phyloP scores from a whole-genome alignment of 139 green algal genomes.

The Haematococcus lacustris region DNA sequence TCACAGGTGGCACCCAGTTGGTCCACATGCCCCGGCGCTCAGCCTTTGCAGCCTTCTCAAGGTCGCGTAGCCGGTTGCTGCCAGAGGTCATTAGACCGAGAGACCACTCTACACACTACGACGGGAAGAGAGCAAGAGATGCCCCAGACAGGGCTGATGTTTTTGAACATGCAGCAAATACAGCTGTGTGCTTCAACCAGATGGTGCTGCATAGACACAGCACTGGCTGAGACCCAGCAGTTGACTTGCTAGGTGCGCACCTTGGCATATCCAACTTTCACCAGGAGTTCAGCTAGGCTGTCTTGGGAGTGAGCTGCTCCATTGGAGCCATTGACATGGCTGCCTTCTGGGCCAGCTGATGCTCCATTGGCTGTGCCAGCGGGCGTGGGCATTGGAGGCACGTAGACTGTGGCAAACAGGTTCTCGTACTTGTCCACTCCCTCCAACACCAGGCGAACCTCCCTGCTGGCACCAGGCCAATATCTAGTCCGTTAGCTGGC shows the following conservation, averaged over 20 bases:
- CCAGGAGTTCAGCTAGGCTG: conserved; percentile 63
- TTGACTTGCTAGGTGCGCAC: too few species aligned
- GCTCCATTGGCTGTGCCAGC: neutral
- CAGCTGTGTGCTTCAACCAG: too few species aligned
- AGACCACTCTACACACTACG: conserved; percentile 67
- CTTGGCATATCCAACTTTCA: conserved; percentile 51
- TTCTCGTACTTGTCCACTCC: conserved; percentile 87
- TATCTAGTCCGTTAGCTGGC: too few species aligned
- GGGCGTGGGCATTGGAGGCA: neutral
- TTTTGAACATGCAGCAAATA: too few species aligned
- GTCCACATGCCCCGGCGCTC: conserved; percentile 67
- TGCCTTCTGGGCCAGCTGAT: neutral
- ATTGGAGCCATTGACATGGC: too few species aligned
- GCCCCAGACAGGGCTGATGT: too few species aligned
- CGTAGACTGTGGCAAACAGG: conserved; percentile 64
- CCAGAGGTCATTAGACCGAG: conserved; percentile 65
- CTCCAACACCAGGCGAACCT: conserved; percentile 68
- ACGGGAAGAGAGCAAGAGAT: too few species aligned
- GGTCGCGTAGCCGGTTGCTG: conserved; percentile 60
- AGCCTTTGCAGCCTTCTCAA: conserved; percentile 78
- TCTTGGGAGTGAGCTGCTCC: conserved; percentile 3
- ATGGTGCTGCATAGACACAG: too few species aligned
- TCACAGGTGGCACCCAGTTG: conserved; percentile 53
- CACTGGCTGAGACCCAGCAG: too few species aligned
- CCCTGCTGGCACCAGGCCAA: too few species aligned